Conservation (phyloP, 202 grass and related monocot genomes). For the Saccharum hybrid region DNA sequence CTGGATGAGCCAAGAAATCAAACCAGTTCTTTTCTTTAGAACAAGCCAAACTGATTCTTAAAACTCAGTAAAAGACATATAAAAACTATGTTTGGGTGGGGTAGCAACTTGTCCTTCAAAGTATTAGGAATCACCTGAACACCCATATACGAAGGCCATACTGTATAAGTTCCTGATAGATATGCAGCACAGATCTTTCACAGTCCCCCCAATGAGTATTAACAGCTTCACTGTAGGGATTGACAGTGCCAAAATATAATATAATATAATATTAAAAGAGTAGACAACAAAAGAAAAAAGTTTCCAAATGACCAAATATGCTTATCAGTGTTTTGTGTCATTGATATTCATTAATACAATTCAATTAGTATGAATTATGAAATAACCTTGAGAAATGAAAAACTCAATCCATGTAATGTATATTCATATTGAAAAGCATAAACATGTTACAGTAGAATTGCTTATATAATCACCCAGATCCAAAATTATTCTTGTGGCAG, state of each 20-base stretch:
- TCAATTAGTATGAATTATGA: slow-evolving; percentile 17
- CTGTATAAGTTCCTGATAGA: slow-evolving; percentile 89
- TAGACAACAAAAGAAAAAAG: slow-evolving; percentile 20
- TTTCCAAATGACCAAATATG: slow-evolving; percentile 8
- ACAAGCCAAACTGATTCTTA: background rate
- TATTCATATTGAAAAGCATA: slow-evolving; percentile 25
- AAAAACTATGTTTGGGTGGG: slow-evolving; percentile 17
- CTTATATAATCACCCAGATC: background rate
- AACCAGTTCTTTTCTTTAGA: background rate
- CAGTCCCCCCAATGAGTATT: slow-evolving; percentile 74
- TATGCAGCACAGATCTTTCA: slow-evolving; percentile 83
- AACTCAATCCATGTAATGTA: background rate
- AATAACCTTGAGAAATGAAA: slow-evolving; percentile 27
- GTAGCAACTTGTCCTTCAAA: slow-evolving; percentile 12
- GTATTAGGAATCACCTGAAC: slow-evolving; percentile 78
- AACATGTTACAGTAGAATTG: slow-evolving; percentile 23
- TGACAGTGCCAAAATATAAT: slow-evolving; percentile 8
- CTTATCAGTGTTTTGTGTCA: slow-evolving; percentile 27
- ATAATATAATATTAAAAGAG: slow-evolving; percentile 43
- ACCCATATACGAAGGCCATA: slow-evolving; percentile 88
- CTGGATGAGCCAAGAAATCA: slow-evolving; percentile 11
- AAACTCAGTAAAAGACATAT: background rate
- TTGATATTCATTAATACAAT: slow-evolving; percentile 15
- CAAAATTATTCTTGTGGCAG: background rate
- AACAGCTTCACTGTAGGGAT: slow-evolving; percentile 56